Percentiles rank a stretch among this genome's conserved stretches.
Evolutionary conservation across 1,139 yeast species (phyloP).

Genomic region (Lodderomyces elongisporus): DNA sequence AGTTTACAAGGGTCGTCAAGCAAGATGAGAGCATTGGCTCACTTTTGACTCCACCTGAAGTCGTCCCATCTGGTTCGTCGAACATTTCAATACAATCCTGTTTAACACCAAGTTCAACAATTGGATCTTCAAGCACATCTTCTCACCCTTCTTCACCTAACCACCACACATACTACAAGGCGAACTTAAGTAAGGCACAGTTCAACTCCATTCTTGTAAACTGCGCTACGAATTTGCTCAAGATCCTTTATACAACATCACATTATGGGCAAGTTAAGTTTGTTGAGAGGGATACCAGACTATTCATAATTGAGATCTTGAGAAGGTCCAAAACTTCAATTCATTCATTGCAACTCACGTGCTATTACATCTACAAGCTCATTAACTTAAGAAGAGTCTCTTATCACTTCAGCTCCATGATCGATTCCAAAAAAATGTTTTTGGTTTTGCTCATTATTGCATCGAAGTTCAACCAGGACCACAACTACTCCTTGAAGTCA

Average conservation of each 20-base stretch:
- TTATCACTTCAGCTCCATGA: constrained; percentile 39
- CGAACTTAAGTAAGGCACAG: constrained; percentile 36
- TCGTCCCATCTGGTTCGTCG: not conserved
- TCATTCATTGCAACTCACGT: constrained; percentile 60
- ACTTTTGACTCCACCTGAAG: constrained; percentile 1
- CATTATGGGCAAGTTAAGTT: constrained; percentile 15
- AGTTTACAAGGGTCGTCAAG: not conserved
- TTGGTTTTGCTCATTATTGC: constrained; percentile 65
- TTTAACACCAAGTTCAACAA: not conserved
- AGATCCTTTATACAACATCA: constrained; percentile 27
- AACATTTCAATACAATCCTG: not conserved
- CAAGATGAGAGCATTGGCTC: not conserved
- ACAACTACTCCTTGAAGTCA: constrained; percentile 62
- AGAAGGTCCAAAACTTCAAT: constrained; percentile 65
- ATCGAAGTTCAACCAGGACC: constrained; percentile 69
- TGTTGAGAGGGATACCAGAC: constrained; percentile 22
- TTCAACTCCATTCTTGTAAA: constrained; percentile 39
- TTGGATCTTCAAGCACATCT: not conserved
- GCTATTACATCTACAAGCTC: constrained; percentile 56
- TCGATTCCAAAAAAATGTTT: constrained; percentile 67
- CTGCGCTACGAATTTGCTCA: constrained; percentile 33
- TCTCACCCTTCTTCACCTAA: constrained; percentile 22
- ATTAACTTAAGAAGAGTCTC: constrained; percentile 14
- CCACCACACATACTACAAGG: constrained; percentile 37
- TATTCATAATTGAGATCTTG: constrained; percentile 60